Conservation (phyloP, 306 rosid species). For the Fragaria iinumae region DNA sequence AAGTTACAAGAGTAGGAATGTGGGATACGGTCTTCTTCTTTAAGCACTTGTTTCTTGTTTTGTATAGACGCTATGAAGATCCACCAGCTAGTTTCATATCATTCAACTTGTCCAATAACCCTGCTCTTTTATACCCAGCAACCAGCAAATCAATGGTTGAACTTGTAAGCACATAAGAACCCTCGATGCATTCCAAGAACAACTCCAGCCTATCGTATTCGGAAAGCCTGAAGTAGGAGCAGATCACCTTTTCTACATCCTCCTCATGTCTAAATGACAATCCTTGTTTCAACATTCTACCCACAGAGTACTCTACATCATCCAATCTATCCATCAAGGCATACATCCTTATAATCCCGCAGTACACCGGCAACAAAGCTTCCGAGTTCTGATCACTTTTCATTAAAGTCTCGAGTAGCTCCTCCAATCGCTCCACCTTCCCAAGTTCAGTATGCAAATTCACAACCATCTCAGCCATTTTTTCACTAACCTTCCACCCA, state of each 20-base stretch:
- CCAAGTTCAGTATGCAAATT: conserved; percentile 33
- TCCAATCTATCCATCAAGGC: conserved; percentile 51
- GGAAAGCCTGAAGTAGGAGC: conserved; percentile 50
- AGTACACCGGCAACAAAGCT: conserved; percentile 38
- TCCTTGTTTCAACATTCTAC: conserved; percentile 61
- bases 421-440: conserved; percentile 45
- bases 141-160: conserved; percentile 51
- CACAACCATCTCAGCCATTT: conserved; percentile 44
- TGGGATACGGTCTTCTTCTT: conserved; percentile 10
- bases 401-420: conserved; percentile 35
- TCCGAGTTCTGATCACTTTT: conserved; percentile 14
- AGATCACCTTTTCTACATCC: conserved; percentile 56
- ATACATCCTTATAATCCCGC: conserved; percentile 45
- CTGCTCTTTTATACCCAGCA: conserved; percentile 50
- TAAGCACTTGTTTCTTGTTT: background rate
- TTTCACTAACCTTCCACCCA: conserved; percentile 40
- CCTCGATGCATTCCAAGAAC: conserved; percentile 46
- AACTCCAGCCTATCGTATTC: conserved; percentile 56
- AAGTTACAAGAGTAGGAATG: conserved; percentile 4
- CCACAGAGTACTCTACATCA: conserved; percentile 50
- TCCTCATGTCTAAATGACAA: conserved; percentile 34
- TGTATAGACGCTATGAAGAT: conserved; percentile 25
- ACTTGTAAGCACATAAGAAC: conserved; percentile 28
- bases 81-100: conserved; percentile 38
- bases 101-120: conserved; percentile 39